Conservation (phyloP, 1,139 yeast genomes). For the Schwanniomyces etchellsii region DNA sequence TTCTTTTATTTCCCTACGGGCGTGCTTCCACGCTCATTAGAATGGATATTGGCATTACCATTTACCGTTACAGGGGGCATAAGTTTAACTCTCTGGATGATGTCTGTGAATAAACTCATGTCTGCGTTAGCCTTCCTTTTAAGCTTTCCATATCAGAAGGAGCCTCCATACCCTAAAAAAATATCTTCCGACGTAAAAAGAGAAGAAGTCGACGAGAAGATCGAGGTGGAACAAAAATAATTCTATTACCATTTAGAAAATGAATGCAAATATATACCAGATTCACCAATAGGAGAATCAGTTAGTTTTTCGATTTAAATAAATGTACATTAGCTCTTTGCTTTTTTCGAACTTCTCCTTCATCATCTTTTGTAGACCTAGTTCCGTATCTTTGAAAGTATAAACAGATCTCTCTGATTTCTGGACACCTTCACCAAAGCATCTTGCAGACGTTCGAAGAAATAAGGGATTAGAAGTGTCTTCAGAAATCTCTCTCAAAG, state of each 20-base stretch:
- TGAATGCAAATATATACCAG: too few relatives aligned
- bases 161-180: slow-evolving; percentile 9
- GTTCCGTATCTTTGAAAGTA: not conserved
- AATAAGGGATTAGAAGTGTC: not conserved
- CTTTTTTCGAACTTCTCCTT: not conserved
- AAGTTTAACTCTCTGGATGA: slow-evolving; percentile 50
- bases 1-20: slow-evolving; percentile 59
- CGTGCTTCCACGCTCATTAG: slow-evolving; percentile 51
- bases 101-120: slow-evolving; percentile 29
- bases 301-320: too few relatives aligned
- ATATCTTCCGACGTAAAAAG: slow-evolving; percentile 1
- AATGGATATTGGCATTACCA: slow-evolving; percentile 57
- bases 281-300: too few relatives aligned
- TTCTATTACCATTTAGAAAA: too few relatives aligned
- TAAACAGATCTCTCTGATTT: not conserved
- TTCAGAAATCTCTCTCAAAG: not conserved
- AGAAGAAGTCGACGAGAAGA: too few relatives aligned
- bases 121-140: slow-evolving; percentile 21
- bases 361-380: not conserved
- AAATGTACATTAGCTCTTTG: too few relatives aligned
- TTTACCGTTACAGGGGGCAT: slow-evolving; percentile 51
- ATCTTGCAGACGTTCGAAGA: not conserved
- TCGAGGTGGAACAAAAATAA: too few relatives aligned
- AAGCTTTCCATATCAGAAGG: slow-evolving; percentile 22
- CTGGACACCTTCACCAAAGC: not conserved